Base-by-base conservation (phyloP, 148 eudicot genomes). In the Amaranthus palmeri region DNA sequence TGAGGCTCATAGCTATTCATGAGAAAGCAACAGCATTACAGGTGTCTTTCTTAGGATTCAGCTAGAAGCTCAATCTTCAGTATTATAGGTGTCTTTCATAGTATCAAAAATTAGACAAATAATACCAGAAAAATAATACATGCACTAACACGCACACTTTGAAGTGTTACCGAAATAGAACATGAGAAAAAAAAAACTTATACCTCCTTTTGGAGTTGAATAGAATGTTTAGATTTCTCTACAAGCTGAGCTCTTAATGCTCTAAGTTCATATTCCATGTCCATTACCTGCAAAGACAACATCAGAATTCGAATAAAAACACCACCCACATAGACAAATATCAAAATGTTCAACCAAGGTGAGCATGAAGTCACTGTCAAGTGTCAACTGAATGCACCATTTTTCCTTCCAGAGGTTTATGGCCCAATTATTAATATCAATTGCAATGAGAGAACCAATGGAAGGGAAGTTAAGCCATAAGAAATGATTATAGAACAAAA, bases 211-310 rank as follows among this genome's bases (percentile, higher is more conserved):
- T 92, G 92, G 57, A 96, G 96, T 70, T 79, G 88, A 72, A 88
- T 81, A 9, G 97, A 96, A 69, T 80, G 92, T 70, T 84, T 90
- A 10, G 97, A 84, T 83, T 96, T 96, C 82, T 96, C 99, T 36
- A 84, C 78, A 47, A 96, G 97, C 77, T 92, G 97, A 83, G 76
- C 51, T 72, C 99, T 85, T 77, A 96, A 80, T 65, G 99, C 99
- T 78, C 81, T 88, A 77, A 95, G 93, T 82, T 96, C 99, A 81
- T 86, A 91, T 76, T 96, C 96, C 99, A 96, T 96, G 85, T 96
- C 99, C 99, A 96, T 96, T 79, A 96, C 99, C 99, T 96, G 78
- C 64, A 74, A 78, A 60, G 66, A 65, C 53, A 3, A 42, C n/a
- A 45, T 62, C 61, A 42, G n/a, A 57, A 52, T 0, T 5, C 47